A percentile compares a stretch with the other conserved stretches of the same genome.
phyloP scores from a whole-genome alignment of 1,139 yeast genomes.

The Arxiozyma slooffiae region DNA sequence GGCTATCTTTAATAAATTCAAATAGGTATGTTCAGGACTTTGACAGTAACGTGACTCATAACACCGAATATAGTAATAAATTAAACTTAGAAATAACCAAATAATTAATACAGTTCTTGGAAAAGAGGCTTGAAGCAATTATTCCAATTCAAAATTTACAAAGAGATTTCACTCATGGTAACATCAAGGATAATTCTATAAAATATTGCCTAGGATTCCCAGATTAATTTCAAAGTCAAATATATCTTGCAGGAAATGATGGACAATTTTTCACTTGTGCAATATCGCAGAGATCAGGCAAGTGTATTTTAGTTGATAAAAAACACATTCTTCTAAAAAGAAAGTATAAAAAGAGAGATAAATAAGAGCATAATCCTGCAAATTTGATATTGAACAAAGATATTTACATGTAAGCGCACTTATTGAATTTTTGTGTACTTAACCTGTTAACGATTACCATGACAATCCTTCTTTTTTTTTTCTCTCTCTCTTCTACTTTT shows the following conservation, averaged over 20 bases:
- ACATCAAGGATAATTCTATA: slow-evolving; percentile 12
- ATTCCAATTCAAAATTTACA: slow-evolving; percentile 26
- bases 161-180: slow-evolving; percentile 27
- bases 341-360: too few species aligned
- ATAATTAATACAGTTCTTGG: slow-evolving; percentile 20
- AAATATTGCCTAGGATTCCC: slow-evolving; percentile 27
- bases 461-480: background rate
- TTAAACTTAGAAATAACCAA: slow-evolving; percentile 8
- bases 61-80: background rate
- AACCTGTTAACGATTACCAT: background rate
- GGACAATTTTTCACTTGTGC: slow-evolving; percentile 24
- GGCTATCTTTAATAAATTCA: background rate
- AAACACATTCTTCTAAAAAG: slow-evolving; percentile 14
- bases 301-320: slow-evolving; percentile 25
- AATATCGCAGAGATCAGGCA: slow-evolving; percentile 23
- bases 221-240: slow-evolving; percentile 23
- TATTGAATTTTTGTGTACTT: background rate
- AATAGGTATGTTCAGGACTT: background rate
- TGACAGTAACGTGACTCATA: background rate
- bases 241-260: slow-evolving; percentile 25
- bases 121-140: slow-evolving; percentile 22
- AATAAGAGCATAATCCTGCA: too few species aligned
- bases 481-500: background rate
- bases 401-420: background rate
- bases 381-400: too few species aligned